Conservation (phyloP, 2,329 filamentous ascomycete species). For the Penicillium sp. region DNA sequence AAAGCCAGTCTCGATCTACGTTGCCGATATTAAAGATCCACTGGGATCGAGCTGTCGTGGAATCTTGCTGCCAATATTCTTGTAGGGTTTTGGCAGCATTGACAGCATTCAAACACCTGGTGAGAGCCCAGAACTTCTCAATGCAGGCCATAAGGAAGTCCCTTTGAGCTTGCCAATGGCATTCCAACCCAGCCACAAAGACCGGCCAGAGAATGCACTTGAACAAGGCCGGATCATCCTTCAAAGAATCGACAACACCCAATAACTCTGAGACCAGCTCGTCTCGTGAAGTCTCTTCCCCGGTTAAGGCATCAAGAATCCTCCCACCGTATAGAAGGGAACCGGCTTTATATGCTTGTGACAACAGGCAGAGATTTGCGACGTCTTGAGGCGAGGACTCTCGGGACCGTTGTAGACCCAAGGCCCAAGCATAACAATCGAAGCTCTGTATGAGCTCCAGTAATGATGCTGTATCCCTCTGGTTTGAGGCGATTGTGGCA, state of each 20-base stretch:
- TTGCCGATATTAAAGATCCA: slow-evolving; percentile 35
- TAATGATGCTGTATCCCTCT: slow-evolving; percentile 14
- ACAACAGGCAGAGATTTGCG: slow-evolving; percentile 26
- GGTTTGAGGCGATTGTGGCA: slow-evolving; percentile 1
- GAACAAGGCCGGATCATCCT: slow-evolving; percentile 26
- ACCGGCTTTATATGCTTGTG: slow-evolving; percentile 31
- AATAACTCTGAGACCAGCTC: slow-evolving; percentile 27
- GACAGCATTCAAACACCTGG: slow-evolving; percentile 34
- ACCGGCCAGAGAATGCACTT: slow-evolving; percentile 40
- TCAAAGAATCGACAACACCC: slow-evolving; percentile 23
- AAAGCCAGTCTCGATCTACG: slow-evolving; percentile 31
- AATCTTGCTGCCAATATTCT: slow-evolving; percentile 25
- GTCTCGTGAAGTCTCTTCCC: slow-evolving; percentile 14
- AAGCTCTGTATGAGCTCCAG: slow-evolving; percentile 24
- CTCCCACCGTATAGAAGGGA: slow-evolving; percentile 34
- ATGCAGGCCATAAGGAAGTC: slow-evolving; percentile 25
- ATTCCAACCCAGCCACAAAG: slow-evolving; percentile 35
- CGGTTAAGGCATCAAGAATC: slow-evolving; percentile 28
- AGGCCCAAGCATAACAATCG: slow-evolving; percentile 30
- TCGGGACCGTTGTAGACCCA: slow-evolving; percentile 15
- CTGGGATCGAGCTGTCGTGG: slow-evolving; percentile 6
- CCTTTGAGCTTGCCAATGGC: slow-evolving; percentile 21
- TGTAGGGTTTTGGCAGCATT: slow-evolving; percentile 32
- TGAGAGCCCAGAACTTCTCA: slow-evolving; percentile 32
- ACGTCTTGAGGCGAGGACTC: slow-evolving; percentile 15